These are phyloP conservation scores for Phytophthora pistaciae DNA, from an alignment of 352 stramenopile genomes.

Conservation along the genomic window DNA sequence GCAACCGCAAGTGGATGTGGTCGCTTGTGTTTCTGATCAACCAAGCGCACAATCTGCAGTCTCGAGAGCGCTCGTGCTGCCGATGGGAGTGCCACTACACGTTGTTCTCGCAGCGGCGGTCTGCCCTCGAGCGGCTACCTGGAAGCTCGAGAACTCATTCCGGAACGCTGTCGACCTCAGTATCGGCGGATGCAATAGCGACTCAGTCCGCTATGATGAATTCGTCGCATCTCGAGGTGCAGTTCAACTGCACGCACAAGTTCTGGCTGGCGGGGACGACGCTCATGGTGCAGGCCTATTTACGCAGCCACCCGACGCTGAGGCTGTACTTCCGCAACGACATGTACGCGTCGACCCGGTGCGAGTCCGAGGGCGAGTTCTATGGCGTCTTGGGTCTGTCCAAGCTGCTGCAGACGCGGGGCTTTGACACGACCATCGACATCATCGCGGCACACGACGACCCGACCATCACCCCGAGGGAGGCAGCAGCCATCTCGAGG, in stretches of 20 bases:
- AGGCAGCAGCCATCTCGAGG: conserved; percentile 49
- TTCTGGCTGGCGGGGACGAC: conserved; percentile 61
- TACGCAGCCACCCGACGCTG: conserved; percentile 44
- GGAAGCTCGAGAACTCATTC: conserved; percentile 10
- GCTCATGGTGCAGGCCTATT: conserved; percentile 39
- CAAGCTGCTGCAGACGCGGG: conserved; percentile 37
- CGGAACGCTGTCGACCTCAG: neutral
- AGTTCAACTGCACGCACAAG: conserved; percentile 74
- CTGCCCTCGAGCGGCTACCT: conserved; percentile 53
- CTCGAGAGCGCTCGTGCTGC: conserved; percentile 61
- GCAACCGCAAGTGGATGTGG: conserved; percentile 54
- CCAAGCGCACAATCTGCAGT: conserved; percentile 70
- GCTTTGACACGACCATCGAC: conserved; percentile 62
- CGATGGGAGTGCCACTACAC: conserved; percentile 82
- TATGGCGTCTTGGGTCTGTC: conserved; percentile 50
- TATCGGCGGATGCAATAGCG: conserved; percentile 4
- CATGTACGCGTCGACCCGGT: conserved; percentile 74
- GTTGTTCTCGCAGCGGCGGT: conserved; percentile 63
- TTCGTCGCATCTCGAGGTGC: conserved; percentile 30
- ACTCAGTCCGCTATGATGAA: conserved; percentile 10
- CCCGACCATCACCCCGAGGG: conserved; percentile 60
- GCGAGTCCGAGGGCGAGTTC: conserved; percentile 53
- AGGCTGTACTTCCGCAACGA: conserved; percentile 70
- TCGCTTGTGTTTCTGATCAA: conserved; percentile 64
- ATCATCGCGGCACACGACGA: conserved; percentile 43